Base-by-base conservation (phyloP, 768 basidiomycete genomes). In the Tulasnella calospora region DNA sequence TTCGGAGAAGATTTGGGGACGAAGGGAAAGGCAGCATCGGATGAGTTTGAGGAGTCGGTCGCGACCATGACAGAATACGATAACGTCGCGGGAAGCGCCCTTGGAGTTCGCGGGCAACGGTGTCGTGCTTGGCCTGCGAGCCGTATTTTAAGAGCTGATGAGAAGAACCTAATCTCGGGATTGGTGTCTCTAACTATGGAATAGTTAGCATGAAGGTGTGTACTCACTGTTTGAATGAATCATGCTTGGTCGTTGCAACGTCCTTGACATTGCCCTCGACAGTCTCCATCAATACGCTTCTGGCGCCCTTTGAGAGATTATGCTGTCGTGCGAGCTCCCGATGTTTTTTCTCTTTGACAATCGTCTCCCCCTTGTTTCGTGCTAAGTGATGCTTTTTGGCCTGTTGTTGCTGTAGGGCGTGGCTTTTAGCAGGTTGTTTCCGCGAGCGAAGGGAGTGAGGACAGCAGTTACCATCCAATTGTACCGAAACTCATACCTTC, bases 51-150 rank as follows among this genome's bases (percentile, higher is more conserved):
- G 88, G 36, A 94, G 89, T 17, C 95, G 86, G 82, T 94, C 95
- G 93, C 95, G 97, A 46, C 94, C 95, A 83, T 98, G 97, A 85
- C 92, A 95, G 82, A 90, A 93, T 84, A 94, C 92, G 51, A 91
- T 91, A 75, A 97, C 87, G 57, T 90, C 90, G 82, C 87, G 89
- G 82, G 91, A 97, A 77, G 88, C 87, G 0, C n/a, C 95, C 95
- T 83, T 93, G 92, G 71, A 98, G 87, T 84, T 98, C 96, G 13
- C 84, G 84, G 0, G 94, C 96, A 71, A 98, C 88, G 83, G 94
- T 91, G 57, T 94, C 89, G 67, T 95, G 84, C 83, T 96, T 92
- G 73, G 83, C 85, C 82, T 88, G 92, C 27, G 89, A 87, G 4
- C 96, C 96, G 79, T 92, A 90, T 82, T 94, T 96, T 72, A 97